Conservation (phyloP, 2,329 filamentous ascomycete genomes). For the Basipetospora sp. region DNA sequence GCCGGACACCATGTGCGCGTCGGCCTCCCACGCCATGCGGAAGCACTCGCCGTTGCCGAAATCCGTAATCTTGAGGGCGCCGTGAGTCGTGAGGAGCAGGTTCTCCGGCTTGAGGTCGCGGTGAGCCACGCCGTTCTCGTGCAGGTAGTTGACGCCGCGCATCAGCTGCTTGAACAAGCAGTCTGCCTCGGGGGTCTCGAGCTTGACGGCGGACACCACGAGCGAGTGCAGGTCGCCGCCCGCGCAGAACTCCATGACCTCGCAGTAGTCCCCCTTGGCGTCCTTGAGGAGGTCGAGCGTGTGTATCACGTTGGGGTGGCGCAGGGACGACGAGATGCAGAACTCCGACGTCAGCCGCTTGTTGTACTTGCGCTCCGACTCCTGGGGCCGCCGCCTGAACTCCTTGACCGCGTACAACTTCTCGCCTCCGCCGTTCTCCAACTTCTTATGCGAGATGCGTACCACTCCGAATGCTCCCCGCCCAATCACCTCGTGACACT, state of each 20-base stretch:
- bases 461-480: slow-evolving; percentile 95
- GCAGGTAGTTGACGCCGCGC: slow-evolving; percentile 96
- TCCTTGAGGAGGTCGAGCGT: slow-evolving; percentile 91
- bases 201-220: slow-evolving; percentile 76
- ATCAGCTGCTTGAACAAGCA: slow-evolving; percentile 99
- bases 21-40: slow-evolving; percentile 97
- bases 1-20: slow-evolving; percentile 94
- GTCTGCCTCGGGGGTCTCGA: slow-evolving; percentile 84
- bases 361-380: slow-evolving; percentile 94
- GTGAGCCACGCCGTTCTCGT: slow-evolving; percentile 97
- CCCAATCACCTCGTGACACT: slow-evolving; percentile 92
- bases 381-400: slow-evolving; percentile 83
- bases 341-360: slow-evolving; percentile 95
- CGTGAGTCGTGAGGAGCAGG: slow-evolving; percentile 78
- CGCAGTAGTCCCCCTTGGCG: slow-evolving; percentile 91
- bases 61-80: slow-evolving; percentile 91
- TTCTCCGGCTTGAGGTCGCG: slow-evolving; percentile 96
- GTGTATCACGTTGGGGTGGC: slow-evolving; percentile 95
- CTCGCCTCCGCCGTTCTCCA: slow-evolving; percentile 68
- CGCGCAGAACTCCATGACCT: slow-evolving; percentile 98
- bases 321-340: slow-evolving; percentile 91
- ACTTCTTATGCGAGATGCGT: slow-evolving; percentile 88
- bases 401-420: slow-evolving; percentile 96
- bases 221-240: slow-evolving; percentile 92
- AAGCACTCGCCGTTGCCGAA: slow-evolving; percentile 99